Evolutionary conservation across 2,329 filamentous ascomycete species (phyloP).

Genomic region (Botrytis byssoidea): DNA sequence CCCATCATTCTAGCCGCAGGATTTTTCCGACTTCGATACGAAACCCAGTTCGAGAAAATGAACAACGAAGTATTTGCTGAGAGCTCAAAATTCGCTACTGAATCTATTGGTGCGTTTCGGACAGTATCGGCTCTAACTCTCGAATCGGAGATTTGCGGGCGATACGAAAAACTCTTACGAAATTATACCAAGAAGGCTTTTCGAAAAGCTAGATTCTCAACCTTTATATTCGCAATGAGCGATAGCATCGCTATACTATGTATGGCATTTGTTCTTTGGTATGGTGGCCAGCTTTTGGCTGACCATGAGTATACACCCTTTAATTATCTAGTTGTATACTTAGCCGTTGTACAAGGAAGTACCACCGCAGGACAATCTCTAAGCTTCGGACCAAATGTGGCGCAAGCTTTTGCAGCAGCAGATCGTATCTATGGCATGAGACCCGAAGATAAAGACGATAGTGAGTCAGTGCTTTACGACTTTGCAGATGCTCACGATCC

Average conservation of each 20-base stretch:
- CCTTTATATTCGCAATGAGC: constrained; percentile 52
- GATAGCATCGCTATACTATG: constrained; percentile 56
- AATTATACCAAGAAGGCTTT: constrained; percentile 50
- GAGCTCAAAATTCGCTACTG: constrained; percentile 62
- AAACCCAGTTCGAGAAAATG: constrained; percentile 55
- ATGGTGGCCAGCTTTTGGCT: constrained; percentile 26
- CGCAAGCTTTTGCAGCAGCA: constrained; percentile 57
- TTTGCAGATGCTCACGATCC: constrained; percentile 29
- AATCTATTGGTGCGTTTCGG: constrained; percentile 61
- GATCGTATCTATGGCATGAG: constrained; percentile 54
- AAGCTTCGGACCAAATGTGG: constrained; percentile 53
- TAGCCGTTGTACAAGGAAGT: constrained; percentile 51
- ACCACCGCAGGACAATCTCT: constrained; percentile 55
- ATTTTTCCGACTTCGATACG: constrained; percentile 52
- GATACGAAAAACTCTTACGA: constrained; percentile 49
- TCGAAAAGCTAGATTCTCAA: constrained; percentile 48
- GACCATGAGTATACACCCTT: constrained; percentile 42
- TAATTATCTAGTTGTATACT: constrained; percentile 56
- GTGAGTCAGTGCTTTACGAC: constrained; percentile 19
- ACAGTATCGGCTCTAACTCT: constrained; percentile 63
- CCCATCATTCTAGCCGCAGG: constrained; percentile 48
- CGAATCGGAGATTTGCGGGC: constrained; percentile 53
- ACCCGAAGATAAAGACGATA: constrained; percentile 9
- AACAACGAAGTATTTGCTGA: constrained; percentile 58
- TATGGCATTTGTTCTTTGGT: constrained; percentile 58